A percentile compares a stretch with the other conserved stretches of the same genome.
Conservation (phyloP, 2,329 filamentous ascomycete species). For the Pseudogymnoascus sp. region DNA sequence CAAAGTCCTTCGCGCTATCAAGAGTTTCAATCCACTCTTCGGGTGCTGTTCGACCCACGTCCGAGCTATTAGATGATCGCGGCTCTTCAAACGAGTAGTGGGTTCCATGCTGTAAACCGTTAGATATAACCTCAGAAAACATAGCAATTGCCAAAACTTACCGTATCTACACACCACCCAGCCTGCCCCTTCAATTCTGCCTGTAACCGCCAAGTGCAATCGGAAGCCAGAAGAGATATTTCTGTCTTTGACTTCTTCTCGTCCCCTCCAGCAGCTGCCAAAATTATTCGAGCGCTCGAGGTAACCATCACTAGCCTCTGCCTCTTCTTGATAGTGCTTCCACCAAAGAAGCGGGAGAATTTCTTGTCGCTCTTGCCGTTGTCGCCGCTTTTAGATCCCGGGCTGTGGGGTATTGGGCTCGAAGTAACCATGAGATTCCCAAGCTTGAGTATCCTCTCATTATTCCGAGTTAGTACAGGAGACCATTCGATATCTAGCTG, state of each 20-base stretch:
- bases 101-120: constrained; percentile 55
- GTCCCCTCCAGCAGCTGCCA: constrained; percentile 85
- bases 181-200: constrained; percentile 80
- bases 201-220: constrained; percentile 70
- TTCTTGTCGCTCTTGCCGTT: constrained; percentile 69
- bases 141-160: constrained; percentile 42
- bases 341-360: constrained; percentile 86
- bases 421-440: constrained; percentile 83
- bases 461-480: constrained; percentile 79
- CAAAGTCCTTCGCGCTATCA: constrained; percentile 78
- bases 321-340: constrained; percentile 82
- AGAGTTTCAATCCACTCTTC: constrained; percentile 90
- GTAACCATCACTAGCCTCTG: constrained; percentile 93
- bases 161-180: constrained; percentile 86
- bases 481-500: constrained; percentile 99
- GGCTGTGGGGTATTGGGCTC: constrained; percentile 65
- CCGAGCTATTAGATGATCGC: constrained; percentile 57
- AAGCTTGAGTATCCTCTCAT: constrained; percentile 89
- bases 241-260: constrained; percentile 95
- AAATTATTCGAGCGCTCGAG: constrained; percentile 77
- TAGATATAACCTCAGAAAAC: constrained; percentile 6
- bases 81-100: constrained; percentile 90
- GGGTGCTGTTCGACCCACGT: constrained; percentile 57
- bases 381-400: constrained; percentile 60
- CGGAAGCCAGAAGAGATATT: constrained; percentile 68